Evolutionary conservation across 768 basidiomycete genomes (phyloP).

Genomic region (Boletus vermiculosoides): DNA sequence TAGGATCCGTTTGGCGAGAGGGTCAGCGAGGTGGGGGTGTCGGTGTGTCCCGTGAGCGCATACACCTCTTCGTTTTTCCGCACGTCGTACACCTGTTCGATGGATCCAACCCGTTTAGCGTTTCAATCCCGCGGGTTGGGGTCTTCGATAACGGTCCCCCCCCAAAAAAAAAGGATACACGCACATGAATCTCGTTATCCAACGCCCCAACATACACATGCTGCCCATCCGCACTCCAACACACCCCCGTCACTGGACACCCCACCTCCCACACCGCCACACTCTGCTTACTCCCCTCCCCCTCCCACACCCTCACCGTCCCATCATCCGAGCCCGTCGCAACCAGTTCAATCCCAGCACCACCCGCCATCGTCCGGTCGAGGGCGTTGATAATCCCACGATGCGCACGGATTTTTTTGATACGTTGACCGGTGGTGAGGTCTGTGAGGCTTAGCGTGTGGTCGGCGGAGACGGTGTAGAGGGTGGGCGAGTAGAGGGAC

Average conservation of each 20-base stretch:
- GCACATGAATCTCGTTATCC: conserved; percentile 94
- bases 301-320: conserved; percentile 89
- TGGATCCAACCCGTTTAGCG: neutral
- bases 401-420: conserved; percentile 83
- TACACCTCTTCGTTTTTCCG: conserved; percentile 82
- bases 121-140: too few relatives aligned
- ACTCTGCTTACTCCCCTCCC: conserved; percentile 67
- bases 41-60: conserved; percentile 78
- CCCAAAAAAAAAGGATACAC: conserved; percentile 35
- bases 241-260: conserved; percentile 88
- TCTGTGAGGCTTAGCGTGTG: conserved; percentile 76
- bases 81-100: conserved; percentile 77
- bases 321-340: conserved; percentile 92
- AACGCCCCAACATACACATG: conserved; percentile 88
- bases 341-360: conserved; percentile 80
- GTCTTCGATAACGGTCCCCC: too few relatives aligned
- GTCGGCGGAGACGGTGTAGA: conserved; percentile 91
- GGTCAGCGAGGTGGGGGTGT: conserved; percentile 91
- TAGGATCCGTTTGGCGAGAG: conserved; percentile 87
- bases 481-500: conserved; percentile 67
- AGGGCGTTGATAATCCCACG: conserved; percentile 88
- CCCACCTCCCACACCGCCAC: conserved; percentile 82
- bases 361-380: conserved; percentile 82
- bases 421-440: conserved; percentile 78
- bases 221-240: conserved; percentile 89